Conservation (phyloP, 2,329 filamentous ascomycete genomes). For the Trichoderma koningiopsis region DNA sequence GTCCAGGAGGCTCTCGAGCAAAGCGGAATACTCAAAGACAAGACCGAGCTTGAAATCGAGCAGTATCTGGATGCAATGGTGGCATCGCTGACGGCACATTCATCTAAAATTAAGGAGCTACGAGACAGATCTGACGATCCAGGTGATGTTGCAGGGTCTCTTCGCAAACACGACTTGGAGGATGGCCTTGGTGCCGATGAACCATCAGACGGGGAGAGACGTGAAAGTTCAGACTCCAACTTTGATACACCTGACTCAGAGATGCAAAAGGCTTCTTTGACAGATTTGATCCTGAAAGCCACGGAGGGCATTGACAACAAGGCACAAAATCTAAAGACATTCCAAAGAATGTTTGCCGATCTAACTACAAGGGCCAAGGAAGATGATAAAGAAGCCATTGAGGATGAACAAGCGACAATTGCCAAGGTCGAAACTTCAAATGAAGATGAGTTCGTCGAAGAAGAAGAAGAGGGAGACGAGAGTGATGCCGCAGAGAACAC, state of each 20-base stretch:
- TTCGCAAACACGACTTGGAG: not conserved
- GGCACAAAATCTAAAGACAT: conserved; percentile 47
- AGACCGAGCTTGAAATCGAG: conserved; percentile 49
- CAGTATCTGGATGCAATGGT: conserved; percentile 55
- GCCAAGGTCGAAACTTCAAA: conserved; percentile 13
- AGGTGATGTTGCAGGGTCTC: conserved; percentile 25
- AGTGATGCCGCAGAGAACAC: conserved; percentile 17
- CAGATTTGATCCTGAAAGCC: conserved; percentile 56
- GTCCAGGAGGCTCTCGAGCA: conserved; percentile 58
- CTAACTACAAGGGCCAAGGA: conserved; percentile 46
- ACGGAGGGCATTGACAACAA: conserved; percentile 49
- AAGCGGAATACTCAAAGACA: conserved; percentile 53
- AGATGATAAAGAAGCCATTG: not conserved
- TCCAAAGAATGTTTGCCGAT: conserved; percentile 55
- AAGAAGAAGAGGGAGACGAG: conserved; percentile 15
- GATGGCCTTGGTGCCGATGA: not conserved
- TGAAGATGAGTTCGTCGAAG: conserved; percentile 12
- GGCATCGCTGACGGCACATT: conserved; percentile 47
- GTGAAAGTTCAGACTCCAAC: not conserved
- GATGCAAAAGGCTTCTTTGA: conserved; percentile 38
- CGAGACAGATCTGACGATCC: conserved; percentile 26
- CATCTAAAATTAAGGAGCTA: conserved; percentile 33
- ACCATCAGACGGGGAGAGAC: not conserved
- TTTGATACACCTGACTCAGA: conserved; percentile 10
- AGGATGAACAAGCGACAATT: not conserved